Conservation (phyloP, 441 rosid genomes). For the Geranium incanum region DNA sequence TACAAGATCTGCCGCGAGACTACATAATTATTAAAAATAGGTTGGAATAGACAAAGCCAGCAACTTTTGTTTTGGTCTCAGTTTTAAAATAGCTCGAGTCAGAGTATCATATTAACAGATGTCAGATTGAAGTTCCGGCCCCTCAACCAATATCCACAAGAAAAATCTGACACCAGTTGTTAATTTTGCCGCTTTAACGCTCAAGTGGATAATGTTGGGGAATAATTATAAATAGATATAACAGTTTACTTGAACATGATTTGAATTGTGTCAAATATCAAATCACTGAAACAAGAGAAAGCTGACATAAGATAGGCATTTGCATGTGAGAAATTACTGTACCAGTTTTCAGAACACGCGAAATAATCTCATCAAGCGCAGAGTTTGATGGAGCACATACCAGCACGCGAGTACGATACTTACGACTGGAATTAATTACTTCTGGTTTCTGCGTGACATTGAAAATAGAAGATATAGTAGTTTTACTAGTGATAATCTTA, state of each 20-base stretch:
- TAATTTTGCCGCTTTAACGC: not conserved
- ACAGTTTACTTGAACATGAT: not conserved
- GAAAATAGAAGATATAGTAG: constrained; percentile 11
- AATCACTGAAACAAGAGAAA: constrained; percentile 13
- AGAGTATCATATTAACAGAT: not conserved
- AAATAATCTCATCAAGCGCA: constrained; percentile 94
- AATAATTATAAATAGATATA: not conserved
- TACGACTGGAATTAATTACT: constrained; percentile 62
- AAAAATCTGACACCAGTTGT: not conserved
- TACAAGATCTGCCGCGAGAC: not conserved
- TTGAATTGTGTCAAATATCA: not conserved
- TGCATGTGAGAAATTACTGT: constrained; percentile 22
- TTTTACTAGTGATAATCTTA: not conserved
- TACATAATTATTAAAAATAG: not conserved
- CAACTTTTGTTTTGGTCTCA: not conserved
- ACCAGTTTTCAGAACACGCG: constrained; percentile 75
- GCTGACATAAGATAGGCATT: not conserved
- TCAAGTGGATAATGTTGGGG: not conserved
- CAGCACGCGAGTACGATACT: constrained; percentile 65
- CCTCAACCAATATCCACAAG: not conserved
- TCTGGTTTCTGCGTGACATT: constrained; percentile 66
- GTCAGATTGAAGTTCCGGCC: not conserved
- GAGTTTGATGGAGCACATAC: constrained; percentile 98
- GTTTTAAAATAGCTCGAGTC: not conserved
- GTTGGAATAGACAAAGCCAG: not conserved